phyloP scores from a whole-genome alignment of 176 grass and related monocot species.

The Avena insularis region DNA sequence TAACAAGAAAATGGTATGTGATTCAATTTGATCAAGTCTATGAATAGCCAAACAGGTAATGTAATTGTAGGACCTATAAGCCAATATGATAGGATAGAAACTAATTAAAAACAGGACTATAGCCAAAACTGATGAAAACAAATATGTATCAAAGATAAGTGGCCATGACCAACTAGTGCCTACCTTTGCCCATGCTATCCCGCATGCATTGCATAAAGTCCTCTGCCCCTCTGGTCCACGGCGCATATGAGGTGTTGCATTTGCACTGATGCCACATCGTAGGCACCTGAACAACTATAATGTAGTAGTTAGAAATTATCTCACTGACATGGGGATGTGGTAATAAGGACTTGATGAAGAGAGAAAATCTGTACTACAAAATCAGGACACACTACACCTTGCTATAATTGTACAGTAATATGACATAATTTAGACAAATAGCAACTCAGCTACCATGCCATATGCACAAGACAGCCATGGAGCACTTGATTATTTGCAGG shows the following conservation, averaged over 20 bases:
- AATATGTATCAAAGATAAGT: constrained; percentile 6
- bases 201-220: constrained; percentile 91
- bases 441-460: not conserved
- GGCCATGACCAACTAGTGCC: not conserved
- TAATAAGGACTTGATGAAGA: not conserved
- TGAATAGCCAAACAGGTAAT: not conserved
- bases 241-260: constrained; percentile 81
- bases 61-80: not conserved
- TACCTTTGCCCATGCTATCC: constrained; percentile 92
- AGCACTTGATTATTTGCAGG: not conserved
- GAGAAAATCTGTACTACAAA: not conserved
- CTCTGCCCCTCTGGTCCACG: constrained; percentile 73
- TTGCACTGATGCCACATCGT: constrained; percentile 83
- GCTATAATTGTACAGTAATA: not conserved
- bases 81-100: constrained; percentile 9
- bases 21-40: constrained; percentile 6
- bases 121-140: constrained; percentile 1
- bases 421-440: not conserved
- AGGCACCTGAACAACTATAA: constrained; percentile 75
- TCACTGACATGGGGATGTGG: not conserved
- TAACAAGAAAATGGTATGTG: not conserved
- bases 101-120: not conserved
- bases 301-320: constrained; percentile 47
- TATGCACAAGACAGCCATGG: not conserved
- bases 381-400: not conserved